phyloP scores from a whole-genome alignment of 352 stramenopile genomes.

The Proteromonas lacertae region DNA sequence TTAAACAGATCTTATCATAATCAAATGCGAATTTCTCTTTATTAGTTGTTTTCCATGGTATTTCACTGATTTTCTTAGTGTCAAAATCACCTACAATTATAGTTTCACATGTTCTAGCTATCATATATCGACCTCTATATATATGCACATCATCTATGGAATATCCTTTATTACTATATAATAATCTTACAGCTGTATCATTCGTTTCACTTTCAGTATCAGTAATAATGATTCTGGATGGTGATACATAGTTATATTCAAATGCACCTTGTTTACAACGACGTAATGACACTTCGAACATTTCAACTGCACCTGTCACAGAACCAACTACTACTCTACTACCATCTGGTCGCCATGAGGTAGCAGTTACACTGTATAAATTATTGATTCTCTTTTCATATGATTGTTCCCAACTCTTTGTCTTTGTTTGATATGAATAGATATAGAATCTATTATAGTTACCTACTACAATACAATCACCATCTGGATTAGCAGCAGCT shows the following conservation, averaged over 20 bases:
- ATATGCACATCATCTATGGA: constrained; percentile 72
- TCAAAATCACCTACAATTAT: constrained; percentile 54
- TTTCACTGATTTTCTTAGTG: constrained; percentile 47
- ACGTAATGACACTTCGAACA: constrained; percentile 56
- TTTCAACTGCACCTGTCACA: constrained; percentile 44
- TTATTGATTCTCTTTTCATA: constrained; percentile 44
- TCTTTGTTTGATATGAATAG: constrained; percentile 33
- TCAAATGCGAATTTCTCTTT: constrained; percentile 73
- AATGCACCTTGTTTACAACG: constrained; percentile 48
- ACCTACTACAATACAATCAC: constrained; percentile 47
- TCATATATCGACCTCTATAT: constrained; percentile 47
- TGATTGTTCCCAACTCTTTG: constrained; percentile 33
- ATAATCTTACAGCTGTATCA: constrained; percentile 41
- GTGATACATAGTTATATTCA: constrained; percentile 67
- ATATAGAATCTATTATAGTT: constrained; percentile 67
- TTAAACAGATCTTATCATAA: constrained; percentile 39
- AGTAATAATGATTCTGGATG: constrained; percentile 59
- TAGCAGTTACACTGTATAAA: constrained; percentile 51
- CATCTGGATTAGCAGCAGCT: constrained; percentile 36
- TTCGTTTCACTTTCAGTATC: constrained; percentile 30
- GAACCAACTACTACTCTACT: constrained; percentile 43
- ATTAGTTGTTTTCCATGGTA: constrained; percentile 34
- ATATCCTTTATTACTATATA: constrained; percentile 48
- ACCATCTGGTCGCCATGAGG: constrained; percentile 55
- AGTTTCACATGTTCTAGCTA: constrained; percentile 55